phyloP scores from a whole-genome alignment of 169 alveolate species.

The Plasmodium berghei region DNA sequence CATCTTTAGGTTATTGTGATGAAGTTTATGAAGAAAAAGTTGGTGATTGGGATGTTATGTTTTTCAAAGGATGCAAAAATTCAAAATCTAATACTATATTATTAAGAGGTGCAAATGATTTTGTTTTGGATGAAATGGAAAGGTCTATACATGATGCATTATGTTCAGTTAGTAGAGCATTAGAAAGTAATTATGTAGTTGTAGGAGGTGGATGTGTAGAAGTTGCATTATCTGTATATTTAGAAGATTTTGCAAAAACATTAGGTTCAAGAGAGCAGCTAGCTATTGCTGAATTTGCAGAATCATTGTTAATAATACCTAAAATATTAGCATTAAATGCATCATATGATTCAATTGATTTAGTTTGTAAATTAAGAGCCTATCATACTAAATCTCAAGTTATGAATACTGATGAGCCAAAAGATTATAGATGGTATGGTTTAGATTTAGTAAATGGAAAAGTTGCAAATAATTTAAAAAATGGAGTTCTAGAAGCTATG shows the following conservation, averaged over 20 bases:
- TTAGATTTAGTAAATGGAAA: conserved; percentile 96
- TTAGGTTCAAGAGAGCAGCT: conserved; percentile 97
- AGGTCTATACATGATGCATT: conserved; percentile 98
- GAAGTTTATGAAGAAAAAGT: conserved; percentile 95
- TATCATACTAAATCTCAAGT: conserved; percentile 94
- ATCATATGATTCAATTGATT: conserved; percentile 97
- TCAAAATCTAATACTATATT: conserved; percentile 90
- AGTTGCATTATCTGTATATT: conserved; percentile 95
- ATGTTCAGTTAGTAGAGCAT: conserved; percentile 96
- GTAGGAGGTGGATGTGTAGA: conserved; percentile 99
- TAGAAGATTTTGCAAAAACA: conserved; percentile 97
- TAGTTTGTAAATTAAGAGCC: conserved; percentile 94
- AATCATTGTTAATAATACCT: conserved; percentile 97
- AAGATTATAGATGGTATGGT: conserved; percentile 91
- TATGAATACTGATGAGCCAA: conserved; percentile 73
- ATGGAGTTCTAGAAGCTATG: conserved; percentile 98
- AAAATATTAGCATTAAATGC: conserved; percentile 99
- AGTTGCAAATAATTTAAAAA: conserved; percentile 94
- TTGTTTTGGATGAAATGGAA: conserved; percentile 97
- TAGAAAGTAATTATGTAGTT: conserved; percentile 88
- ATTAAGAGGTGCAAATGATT: conserved; percentile 98
- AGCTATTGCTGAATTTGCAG: conserved; percentile 99
- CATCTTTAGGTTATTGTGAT: conserved; percentile 93
- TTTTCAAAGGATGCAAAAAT: conserved; percentile 94
- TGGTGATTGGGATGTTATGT: conserved; percentile 98